Evolutionary conservation across 192 early-diverging fungal genomes (phyloP).

Genomic region (Coemansia sp.): DNA sequence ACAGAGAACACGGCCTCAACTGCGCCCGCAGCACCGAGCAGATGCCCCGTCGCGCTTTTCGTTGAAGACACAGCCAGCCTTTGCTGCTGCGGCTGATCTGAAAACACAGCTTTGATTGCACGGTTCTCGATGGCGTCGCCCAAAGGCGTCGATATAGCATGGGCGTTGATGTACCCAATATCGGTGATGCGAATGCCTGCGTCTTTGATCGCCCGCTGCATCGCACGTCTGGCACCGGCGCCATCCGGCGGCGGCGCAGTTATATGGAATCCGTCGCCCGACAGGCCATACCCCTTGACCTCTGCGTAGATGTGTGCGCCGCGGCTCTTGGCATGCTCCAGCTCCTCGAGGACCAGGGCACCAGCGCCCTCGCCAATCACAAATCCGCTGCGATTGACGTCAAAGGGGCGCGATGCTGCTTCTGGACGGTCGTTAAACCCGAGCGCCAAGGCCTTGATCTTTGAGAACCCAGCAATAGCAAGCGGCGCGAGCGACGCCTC

Average conservation of each 20-base stretch:
- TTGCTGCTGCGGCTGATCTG: slow-evolving; percentile 28
- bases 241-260: slow-evolving; percentile 89
- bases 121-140: slow-evolving; percentile 85
- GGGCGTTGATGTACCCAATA: slow-evolving; percentile 90
- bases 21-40: slow-evolving; percentile 93
- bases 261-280: slow-evolving; percentile 90
- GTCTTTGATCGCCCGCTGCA: slow-evolving; percentile 72
- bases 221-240: slow-evolving; percentile 80
- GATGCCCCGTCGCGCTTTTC: slow-evolving; percentile 89
- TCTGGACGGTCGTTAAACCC: slow-evolving; percentile 77
- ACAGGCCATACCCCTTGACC: slow-evolving; percentile 84
- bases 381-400: slow-evolving; percentile 81
- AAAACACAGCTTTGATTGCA: slow-evolving; percentile 82
- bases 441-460: slow-evolving; percentile 76
- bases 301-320: slow-evolving; percentile 92
- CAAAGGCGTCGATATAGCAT: slow-evolving; percentile 85
- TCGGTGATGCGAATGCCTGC: slow-evolving; percentile 61
- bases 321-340: slow-evolving; percentile 78
- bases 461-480: slow-evolving; percentile 83
- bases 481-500: slow-evolving; percentile 86
- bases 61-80: slow-evolving; percentile 78
- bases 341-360: slow-evolving; percentile 85
- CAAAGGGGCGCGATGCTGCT: slow-evolving; percentile 89
- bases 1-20: slow-evolving; percentile 91
- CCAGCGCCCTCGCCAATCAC: slow-evolving; percentile 94